These are phyloP conservation scores for Teratosphaeria zuluensis DNA, from an alignment of 2,329 filamentous ascomycete genomes.

Conservation along the genomic window DNA sequence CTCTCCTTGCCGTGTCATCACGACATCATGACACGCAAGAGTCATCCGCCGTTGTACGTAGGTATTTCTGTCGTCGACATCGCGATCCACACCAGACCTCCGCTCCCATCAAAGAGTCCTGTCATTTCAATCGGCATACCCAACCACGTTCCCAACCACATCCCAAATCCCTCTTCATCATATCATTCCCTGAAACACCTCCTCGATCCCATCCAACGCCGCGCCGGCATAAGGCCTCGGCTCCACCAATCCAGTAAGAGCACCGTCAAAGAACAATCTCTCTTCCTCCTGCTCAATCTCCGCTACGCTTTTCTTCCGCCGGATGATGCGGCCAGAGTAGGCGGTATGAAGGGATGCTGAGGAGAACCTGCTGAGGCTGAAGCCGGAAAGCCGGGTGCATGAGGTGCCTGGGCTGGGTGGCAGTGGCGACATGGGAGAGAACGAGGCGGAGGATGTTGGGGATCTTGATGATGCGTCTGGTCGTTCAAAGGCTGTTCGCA, in stretches of 20 bases:
- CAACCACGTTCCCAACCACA: neutral
- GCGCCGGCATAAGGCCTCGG: conserved; percentile 18
- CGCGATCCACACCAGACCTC: too few relatives aligned
- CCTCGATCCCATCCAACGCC: conserved; percentile 23
- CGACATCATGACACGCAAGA: too few relatives aligned
- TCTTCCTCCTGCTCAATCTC: conserved; percentile 25
- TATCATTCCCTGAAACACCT: conserved; percentile 20
- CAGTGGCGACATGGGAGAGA: conserved; percentile 9
- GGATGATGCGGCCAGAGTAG: conserved; percentile 9
- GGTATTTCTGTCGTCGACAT: too few relatives aligned
- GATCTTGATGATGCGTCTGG: conserved; percentile 3
- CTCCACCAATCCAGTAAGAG: conserved; percentile 20
- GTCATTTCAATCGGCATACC: neutral
- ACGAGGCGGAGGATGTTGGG: conserved; percentile 1
- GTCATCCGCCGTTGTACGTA: too few relatives aligned
- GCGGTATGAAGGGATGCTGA: conserved; percentile 7
- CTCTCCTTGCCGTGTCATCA: neutral
- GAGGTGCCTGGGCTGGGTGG: conserved; percentile 9
- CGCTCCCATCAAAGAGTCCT: too few relatives aligned
- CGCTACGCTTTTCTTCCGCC: conserved; percentile 21
- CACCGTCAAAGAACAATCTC: conserved; percentile 10
- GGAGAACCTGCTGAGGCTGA: conserved; percentile 15
- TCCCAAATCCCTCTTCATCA: conserved; percentile 1
- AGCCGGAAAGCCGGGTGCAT: conserved; percentile 11
- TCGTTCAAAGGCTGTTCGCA: conserved; percentile 17